phyloP scores from a whole-genome alignment of 257 asterid species.

The Scutellaria barbata region DNA sequence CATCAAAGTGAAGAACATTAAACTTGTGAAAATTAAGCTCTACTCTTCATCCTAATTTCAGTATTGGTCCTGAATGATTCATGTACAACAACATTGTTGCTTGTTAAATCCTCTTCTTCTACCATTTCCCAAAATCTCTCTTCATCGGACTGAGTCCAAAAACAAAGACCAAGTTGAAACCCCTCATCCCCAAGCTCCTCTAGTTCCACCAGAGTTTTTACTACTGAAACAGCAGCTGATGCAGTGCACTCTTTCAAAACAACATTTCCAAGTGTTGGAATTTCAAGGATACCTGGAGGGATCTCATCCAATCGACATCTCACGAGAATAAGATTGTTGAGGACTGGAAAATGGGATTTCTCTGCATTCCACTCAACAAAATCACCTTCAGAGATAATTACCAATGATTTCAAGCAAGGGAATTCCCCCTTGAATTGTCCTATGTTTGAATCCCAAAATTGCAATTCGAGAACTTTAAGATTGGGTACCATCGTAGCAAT shows the following conservation, averaged over 20 bases:
- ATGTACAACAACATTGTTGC: neutral
- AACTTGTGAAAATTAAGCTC: no score
- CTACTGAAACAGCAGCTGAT: slow-evolving; percentile 7
- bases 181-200: slow-evolving; percentile 18
- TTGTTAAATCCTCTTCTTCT: neutral
- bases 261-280: neutral
- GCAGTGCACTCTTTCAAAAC: neutral
- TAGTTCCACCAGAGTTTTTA: slow-evolving; percentile 20
- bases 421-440: neutral
- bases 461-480: slow-evolving; percentile 1
- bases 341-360: neutral
- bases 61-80: neutral
- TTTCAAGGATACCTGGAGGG: neutral
- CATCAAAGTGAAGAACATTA: no score
- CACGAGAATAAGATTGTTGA: neutral
- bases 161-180: neutral
- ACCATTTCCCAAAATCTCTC: neutral
- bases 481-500: neutral
- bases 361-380: no score
- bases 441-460: no score
- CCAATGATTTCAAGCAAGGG: neutral
- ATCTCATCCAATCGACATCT: neutral
- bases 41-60: no score
- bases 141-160: neutral
- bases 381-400: neutral